These are phyloP conservation scores for Quercus tomentella DNA, from an alignment of 331 rosid species.

Conservation along the genomic window DNA sequence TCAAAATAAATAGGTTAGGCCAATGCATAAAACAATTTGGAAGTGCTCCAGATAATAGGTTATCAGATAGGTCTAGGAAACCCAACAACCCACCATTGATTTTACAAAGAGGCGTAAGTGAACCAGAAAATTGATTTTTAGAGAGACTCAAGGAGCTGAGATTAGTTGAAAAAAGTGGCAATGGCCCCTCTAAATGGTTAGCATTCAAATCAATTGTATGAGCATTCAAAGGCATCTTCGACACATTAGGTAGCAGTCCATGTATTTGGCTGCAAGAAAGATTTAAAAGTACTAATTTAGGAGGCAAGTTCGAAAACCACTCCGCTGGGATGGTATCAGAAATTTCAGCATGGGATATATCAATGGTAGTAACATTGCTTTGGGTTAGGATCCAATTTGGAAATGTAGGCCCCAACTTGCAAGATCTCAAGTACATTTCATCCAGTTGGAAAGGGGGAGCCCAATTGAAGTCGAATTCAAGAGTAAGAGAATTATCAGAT, in stretches of 20 bases:
- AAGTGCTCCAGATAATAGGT: background rate
- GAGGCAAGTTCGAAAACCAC: constrained; percentile 16
- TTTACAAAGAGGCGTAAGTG: background rate
- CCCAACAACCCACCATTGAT: background rate
- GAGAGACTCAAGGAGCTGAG: background rate
- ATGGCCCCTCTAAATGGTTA: background rate
- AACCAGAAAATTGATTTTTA: background rate
- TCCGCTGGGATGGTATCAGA: background rate
- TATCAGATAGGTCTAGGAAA: background rate
- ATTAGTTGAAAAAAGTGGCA: background rate
- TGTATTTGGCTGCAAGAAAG: constrained; percentile 4
- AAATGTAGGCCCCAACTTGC: constrained; percentile 40
- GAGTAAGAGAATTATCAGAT: background rate
- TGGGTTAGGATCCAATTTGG: constrained; percentile 43
- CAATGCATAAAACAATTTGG: background rate
- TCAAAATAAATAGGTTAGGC: background rate
- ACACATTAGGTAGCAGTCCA: constrained; percentile 13
- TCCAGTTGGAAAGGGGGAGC: constrained; percentile 21
- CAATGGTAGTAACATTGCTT: background rate
- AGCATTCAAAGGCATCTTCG: background rate
- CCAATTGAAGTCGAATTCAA: no score
- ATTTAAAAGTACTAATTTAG: background rate
- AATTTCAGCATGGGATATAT: background rate
- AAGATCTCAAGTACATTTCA: background rate
- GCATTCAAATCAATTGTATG: background rate